Percentiles rank a stretch among this genome's conserved stretches.
These are phyloP conservation scores for Manihot esculenta DNA, from an alignment of 441 rosid genomes.

Conservation along the genomic window DNA sequence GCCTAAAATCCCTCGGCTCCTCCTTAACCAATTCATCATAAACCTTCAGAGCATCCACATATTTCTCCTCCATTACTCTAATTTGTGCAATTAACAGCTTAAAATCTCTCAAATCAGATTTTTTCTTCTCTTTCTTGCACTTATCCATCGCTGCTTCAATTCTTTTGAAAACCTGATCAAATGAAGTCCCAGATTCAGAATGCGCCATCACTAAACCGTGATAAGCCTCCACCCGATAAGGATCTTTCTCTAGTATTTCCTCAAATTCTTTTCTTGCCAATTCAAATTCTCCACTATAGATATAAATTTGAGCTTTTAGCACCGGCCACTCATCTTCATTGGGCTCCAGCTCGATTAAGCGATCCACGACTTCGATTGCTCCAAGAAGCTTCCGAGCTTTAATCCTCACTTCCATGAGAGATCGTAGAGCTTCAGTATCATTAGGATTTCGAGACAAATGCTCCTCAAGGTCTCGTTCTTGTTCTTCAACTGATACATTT, in stretches of 20 bases:
- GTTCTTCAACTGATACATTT: conserved; percentile 32
- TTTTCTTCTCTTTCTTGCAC: conserved; percentile 64
- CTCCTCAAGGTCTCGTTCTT: conserved; percentile 53
- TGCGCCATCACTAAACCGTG: conserved; percentile 75
- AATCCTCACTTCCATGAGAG: conserved; percentile 67
- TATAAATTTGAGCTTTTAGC: conserved; percentile 60
- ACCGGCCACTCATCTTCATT: conserved; percentile 68
- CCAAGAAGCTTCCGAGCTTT: conserved; percentile 49
- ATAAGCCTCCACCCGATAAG: conserved; percentile 75
- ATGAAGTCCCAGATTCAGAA: conserved; percentile 43
- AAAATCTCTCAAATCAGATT: conserved; percentile 62
- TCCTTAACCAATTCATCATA: conserved; percentile 74
- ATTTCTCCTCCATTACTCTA: conserved; percentile 64
- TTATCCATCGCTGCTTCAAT: conserved; percentile 60
- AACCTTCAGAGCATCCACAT: conserved; percentile 66
- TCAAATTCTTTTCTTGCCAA: conserved; percentile 58
- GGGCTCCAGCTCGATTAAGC: conserved; percentile 70
- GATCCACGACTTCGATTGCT: conserved; percentile 56
- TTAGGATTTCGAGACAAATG: conserved; percentile 37
- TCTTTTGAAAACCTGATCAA: conserved; percentile 48
- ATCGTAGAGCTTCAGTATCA: conserved; percentile 55
- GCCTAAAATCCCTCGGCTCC: conserved; percentile 88
- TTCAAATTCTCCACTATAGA: conserved; percentile 59
- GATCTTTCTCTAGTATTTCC: conserved; percentile 60
- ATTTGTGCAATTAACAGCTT: conserved; percentile 77